Conservation (phyloP, 257 asterid genomes). For the Cinchona pubescens region DNA sequence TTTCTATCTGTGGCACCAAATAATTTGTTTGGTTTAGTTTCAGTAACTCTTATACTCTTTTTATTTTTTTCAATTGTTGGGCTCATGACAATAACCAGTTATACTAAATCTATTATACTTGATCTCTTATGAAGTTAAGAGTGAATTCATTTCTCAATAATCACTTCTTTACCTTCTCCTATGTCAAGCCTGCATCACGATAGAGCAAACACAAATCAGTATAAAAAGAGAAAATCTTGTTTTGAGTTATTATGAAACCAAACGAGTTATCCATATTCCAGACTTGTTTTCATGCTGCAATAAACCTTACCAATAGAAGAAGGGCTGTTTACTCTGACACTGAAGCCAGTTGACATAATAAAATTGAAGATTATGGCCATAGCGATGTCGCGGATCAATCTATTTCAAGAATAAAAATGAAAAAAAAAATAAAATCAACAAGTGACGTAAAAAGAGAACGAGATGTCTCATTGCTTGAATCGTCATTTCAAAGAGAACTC, state of each 20-base stretch:
- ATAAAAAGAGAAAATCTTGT: not conserved
- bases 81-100: not conserved
- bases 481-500: constrained; percentile 31
- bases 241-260: not conserved
- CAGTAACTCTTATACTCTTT: not conserved
- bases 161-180: constrained; percentile 79
- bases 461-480: not conserved
- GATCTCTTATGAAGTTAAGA: constrained; percentile 72
- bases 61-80: not conserved
- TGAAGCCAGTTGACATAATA: constrained; percentile 72
- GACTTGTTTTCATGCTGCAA: not conserved
- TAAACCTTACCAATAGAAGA: constrained; percentile 73
- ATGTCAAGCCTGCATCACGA: constrained; percentile 62
- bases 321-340: constrained; percentile 74
- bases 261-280: not conserved
- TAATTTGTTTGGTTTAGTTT: not conserved
- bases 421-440: constrained; percentile 9
- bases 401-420: constrained; percentile 15
- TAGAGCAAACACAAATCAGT: not conserved
- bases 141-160: constrained; percentile 65
- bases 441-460: not conserved
- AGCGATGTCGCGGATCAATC: constrained; percentile 90
- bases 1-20: constrained; percentile 50
- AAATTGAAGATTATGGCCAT: constrained; percentile 84
- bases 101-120: constrained; percentile 42